phyloP scores from a whole-genome alignment of 345 rosid species.

The Syzygium aromaticum region DNA sequence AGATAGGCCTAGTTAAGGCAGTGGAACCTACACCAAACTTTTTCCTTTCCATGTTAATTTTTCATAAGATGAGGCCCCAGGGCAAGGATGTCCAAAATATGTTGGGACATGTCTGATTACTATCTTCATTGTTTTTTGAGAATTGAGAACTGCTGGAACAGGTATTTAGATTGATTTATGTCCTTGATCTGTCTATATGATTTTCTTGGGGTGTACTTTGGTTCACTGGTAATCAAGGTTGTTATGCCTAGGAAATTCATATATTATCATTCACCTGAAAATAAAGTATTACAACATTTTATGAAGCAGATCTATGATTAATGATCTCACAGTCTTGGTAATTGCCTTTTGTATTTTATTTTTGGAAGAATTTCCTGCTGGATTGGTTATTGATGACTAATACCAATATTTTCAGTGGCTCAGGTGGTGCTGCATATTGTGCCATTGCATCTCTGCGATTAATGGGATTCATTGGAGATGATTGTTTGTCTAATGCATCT shows the following conservation, averaged over 20 bases:
- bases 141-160: not conserved
- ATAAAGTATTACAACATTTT: not conserved
- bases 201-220: not conserved
- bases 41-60: not conserved
- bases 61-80: not conserved
- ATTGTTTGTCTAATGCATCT: conserved; percentile 30
- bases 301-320: not conserved
- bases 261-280: not conserved
- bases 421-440: conserved; percentile 97
- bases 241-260: not conserved
- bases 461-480: conserved; percentile 76
- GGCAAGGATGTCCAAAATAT: not conserved
- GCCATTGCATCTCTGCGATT: conserved; percentile 81
- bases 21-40: not conserved
- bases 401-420: conserved; percentile 23
- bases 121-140: not conserved
- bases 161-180: not conserved
- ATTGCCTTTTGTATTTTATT: not conserved
- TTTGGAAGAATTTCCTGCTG: not conserved
- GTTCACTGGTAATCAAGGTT: not conserved
- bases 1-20: not conserved
- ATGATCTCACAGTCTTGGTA: not conserved
- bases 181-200: not conserved
- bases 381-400: conserved; percentile 2
- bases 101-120: not conserved